A percentile compares a stretch with the other conserved stretches of the same genome.
Evolutionary conservation across 2,329 filamentous ascomycete species (phyloP).

Genomic region (Raffaelea ambrosiae): DNA sequence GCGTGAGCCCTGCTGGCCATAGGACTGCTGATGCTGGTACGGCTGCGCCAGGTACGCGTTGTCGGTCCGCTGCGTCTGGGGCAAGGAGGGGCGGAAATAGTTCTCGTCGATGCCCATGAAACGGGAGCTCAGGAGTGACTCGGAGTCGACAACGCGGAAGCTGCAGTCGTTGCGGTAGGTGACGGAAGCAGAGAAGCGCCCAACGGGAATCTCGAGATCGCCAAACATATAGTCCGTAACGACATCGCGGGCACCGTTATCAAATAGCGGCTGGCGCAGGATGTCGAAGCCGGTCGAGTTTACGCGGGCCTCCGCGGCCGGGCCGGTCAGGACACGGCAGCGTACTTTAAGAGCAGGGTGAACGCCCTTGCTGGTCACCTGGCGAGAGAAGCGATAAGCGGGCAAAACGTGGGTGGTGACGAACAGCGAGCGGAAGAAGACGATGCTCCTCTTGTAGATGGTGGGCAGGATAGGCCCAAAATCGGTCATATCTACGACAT

Average conservation of each 20-base stretch:
- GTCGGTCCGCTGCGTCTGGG: constrained; percentile 32
- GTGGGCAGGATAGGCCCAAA: constrained; percentile 65
- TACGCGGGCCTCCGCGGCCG: constrained; percentile 25
- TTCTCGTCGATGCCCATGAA: constrained; percentile 86
- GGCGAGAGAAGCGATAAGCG: constrained; percentile 72
- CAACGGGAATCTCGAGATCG: constrained; percentile 77
- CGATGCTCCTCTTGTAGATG: constrained; percentile 94
- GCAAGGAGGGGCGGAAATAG: background rate
- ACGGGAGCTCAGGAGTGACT: constrained; percentile 81
- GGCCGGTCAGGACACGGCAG: constrained; percentile 67
- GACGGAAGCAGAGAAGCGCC: constrained; percentile 72
- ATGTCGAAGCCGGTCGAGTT: constrained; percentile 54
- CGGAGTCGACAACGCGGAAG: constrained; percentile 85
- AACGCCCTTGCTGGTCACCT: constrained; percentile 63
- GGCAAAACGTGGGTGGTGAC: constrained; percentile 75
- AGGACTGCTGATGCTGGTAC: constrained; percentile 1
- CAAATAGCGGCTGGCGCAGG: constrained; percentile 59
- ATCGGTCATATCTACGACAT: constrained; percentile 37
- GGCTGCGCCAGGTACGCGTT: background rate
- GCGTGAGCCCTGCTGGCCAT: constrained; percentile 16
- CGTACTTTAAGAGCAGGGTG: constrained; percentile 61
- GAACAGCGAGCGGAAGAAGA: constrained; percentile 85
- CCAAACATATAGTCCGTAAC: constrained; percentile 74
- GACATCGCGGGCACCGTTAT: constrained; percentile 47
- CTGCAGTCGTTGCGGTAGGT: constrained; percentile 82